Conservation (phyloP, 2,329 filamentous ascomycete species). For the Pseudogymnoascus sp. region DNA sequence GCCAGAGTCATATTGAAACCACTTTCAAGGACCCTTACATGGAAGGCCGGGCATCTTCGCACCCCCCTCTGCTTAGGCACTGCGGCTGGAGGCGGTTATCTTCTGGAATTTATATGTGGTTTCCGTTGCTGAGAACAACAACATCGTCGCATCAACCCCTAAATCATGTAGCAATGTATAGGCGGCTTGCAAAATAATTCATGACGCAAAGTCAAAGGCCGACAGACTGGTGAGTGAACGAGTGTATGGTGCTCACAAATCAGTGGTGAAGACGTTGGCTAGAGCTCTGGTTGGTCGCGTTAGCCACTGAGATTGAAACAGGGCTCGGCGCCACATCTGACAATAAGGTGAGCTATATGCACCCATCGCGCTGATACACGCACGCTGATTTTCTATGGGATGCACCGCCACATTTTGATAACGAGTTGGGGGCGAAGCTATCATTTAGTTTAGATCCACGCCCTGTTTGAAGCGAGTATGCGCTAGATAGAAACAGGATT, state of each 20-base stretch:
- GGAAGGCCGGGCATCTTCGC: slow-evolving; percentile 49
- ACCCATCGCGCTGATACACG: not conserved
- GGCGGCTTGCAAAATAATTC: not conserved
- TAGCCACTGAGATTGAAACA: slow-evolving; percentile 3
- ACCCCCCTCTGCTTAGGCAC: slow-evolving; percentile 19
- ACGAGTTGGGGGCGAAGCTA: not conserved
- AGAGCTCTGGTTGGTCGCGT: slow-evolving; percentile 7
- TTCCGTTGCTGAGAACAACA: slow-evolving; percentile 24
- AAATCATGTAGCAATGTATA: slow-evolving; percentile 7
- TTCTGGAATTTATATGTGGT: slow-evolving; percentile 22
- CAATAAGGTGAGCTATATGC: not conserved
- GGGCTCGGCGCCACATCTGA: slow-evolving; percentile 1
- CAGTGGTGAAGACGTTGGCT: not conserved
- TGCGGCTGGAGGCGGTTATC: slow-evolving; percentile 19
- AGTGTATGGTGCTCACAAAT: slow-evolving; percentile 6
- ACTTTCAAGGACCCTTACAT: slow-evolving; percentile 34
- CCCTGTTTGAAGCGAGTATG: not conserved
- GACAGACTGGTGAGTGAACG: slow-evolving; percentile 4
- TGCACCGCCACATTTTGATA: slow-evolving; percentile 3
- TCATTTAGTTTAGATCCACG: not conserved
- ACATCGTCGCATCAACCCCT: slow-evolving; percentile 26
- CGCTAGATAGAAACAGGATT: not conserved
- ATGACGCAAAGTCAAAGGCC: not conserved
- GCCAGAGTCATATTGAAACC: not conserved
- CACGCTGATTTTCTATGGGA: not conserved